Percentiles rank a stretch among this genome's conserved stretches.
These are phyloP conservation scores for Huntiella abstrusa DNA, from an alignment of 2,329 filamentous ascomycete genomes.

Conservation along the genomic window DNA sequence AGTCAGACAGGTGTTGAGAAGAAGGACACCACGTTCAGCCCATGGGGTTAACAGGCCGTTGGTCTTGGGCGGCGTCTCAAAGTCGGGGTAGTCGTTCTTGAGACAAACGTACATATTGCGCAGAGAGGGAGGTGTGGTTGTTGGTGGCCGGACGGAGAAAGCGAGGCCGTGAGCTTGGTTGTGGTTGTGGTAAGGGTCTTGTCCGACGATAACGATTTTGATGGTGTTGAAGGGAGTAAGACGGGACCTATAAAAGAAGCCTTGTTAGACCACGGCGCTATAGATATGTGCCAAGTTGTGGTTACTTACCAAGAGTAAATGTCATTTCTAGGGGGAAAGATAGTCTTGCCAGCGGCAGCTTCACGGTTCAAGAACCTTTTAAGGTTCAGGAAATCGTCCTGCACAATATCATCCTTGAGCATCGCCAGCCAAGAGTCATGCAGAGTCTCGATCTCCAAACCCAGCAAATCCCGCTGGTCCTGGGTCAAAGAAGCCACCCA, in stretches of 20 bases:
- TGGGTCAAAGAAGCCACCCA: conserved; percentile 65
- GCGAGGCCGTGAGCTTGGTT: conserved; percentile 93
- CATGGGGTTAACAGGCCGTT: conserved; percentile 76
- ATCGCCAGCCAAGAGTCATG: conserved; percentile 81
- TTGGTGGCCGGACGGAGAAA: conserved; percentile 85
- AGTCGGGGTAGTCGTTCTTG: conserved; percentile 71
- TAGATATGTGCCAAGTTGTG: neutral
- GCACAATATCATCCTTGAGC: conserved; percentile 69
- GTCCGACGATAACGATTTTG: conserved; percentile 83
- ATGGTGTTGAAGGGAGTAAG: conserved; percentile 77
- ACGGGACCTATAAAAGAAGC: conserved; percentile 51
- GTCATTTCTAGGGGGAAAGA: conserved; percentile 76
- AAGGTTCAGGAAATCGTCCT: conserved; percentile 63
- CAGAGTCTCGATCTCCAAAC: conserved; percentile 81
- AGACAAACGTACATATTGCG: conserved; percentile 86
- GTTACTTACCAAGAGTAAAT: conserved; percentile 73
- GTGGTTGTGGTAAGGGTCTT: conserved; percentile 91
- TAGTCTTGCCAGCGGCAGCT: conserved; percentile 49
- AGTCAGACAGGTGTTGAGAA: conserved; percentile 89
- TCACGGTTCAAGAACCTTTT: conserved; percentile 78
- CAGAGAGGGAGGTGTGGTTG: conserved; percentile 71
- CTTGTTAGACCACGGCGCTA: neutral
- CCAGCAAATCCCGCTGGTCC: conserved; percentile 67
- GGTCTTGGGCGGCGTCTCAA: conserved; percentile 54
- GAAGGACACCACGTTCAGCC: conserved; percentile 80